Evolutionary conservation across 345 rosid species (phyloP).

Genomic region (Aurinia saxatilis): DNA sequence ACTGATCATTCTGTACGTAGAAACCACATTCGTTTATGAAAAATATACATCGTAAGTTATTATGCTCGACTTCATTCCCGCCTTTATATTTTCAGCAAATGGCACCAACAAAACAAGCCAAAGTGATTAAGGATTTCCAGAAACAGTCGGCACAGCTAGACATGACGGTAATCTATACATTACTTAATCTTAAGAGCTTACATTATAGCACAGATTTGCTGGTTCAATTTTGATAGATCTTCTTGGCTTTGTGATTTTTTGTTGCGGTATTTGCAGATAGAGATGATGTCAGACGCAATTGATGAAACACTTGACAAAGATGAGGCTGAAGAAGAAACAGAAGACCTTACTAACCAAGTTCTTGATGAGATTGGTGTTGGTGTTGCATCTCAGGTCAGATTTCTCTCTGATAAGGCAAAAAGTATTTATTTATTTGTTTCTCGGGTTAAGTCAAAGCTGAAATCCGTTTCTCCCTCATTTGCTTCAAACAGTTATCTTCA

Average conservation of each 20-base stretch:
- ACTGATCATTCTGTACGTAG: not conserved
- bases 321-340: conserved; percentile 98
- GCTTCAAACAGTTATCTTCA: conserved; percentile 63
- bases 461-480: not conserved
- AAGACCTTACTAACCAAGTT: conserved; percentile 97
- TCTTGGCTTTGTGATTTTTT: not conserved
- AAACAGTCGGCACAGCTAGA: conserved; percentile 91
- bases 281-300: conserved; percentile 98
- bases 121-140: conserved; percentile 91
- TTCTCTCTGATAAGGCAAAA: not conserved
- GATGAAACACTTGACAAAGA: conserved; percentile 98
- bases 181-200: not conserved
- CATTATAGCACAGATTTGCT: not conserved
- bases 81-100: conserved; percentile 57
- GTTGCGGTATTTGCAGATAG: conserved; percentile 49
- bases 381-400: conserved; percentile 90
- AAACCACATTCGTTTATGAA: not conserved
- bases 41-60: not conserved
- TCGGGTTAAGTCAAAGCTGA: not conserved
- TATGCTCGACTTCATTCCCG: not conserved
- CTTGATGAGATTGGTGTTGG: conserved; percentile 99
- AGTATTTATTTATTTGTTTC: not conserved
- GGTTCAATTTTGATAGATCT: not conserved
- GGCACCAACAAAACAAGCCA: conserved; percentile 82
- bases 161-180: conserved; percentile 59